Evolutionary conservation across 164 flowering plant genomes (phyloP).

Genomic region (Nelumbo lutea): DNA sequence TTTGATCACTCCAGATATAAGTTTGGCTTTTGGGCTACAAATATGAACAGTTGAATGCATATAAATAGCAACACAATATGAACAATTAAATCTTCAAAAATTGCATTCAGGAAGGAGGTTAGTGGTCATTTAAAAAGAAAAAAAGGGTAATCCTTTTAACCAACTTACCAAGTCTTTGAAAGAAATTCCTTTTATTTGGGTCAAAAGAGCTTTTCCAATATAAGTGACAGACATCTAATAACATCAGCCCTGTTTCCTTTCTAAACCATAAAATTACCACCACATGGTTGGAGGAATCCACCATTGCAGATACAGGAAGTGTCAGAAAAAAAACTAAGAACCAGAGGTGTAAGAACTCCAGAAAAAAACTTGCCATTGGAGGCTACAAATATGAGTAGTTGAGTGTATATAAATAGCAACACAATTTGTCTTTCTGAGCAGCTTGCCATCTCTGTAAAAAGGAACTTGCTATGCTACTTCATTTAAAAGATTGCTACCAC

Average conservation of each 20-base stretch:
- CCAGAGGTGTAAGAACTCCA: no score
- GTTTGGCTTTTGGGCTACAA: neutral
- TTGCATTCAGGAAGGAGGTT: no score
- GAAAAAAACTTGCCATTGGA: neutral
- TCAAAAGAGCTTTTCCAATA: no score
- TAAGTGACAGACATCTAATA: no score
- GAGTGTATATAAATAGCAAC: neutral
- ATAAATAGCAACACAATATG: neutral
- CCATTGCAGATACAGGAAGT: neutral
- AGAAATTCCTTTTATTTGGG: no score
- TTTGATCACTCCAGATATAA: neutral
- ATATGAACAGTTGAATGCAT: neutral
- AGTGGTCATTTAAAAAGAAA: no score
- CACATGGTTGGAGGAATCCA: neutral
- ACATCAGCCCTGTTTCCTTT: neutral
- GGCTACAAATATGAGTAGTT: neutral
- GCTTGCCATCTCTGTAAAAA: no score
- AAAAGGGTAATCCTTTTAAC: no score
- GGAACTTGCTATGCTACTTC: constrained; percentile 11
- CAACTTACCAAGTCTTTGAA: no score
- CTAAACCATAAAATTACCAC: neutral
- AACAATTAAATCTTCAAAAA: no score
- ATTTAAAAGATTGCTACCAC: constrained; percentile 6
- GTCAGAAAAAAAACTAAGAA: neutral
- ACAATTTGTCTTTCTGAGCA: neutral